These are phyloP conservation scores for Solanum infundibuliforme DNA, from an alignment of 257 asterid genomes.

Conservation along the genomic window DNA sequence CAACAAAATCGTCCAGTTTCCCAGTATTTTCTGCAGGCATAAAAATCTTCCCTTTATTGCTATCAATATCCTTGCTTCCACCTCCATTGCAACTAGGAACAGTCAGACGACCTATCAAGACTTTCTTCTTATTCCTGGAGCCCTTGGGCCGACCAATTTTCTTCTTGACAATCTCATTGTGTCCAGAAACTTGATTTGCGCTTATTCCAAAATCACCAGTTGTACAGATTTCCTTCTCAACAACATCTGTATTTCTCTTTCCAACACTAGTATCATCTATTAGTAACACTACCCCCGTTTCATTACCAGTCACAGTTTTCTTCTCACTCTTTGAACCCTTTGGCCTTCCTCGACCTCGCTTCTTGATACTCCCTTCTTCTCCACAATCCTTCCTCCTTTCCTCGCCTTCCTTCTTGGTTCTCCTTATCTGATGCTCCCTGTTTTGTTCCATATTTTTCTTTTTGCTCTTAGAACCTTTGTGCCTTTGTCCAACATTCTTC, in stretches of 20 bases:
- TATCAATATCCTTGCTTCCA: background rate
- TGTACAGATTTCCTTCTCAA: background rate
- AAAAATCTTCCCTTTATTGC: background rate
- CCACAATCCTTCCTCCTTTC: background rate
- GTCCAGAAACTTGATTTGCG: background rate
- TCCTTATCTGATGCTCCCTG: background rate
- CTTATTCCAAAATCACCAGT: background rate
- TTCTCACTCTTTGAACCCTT: slow-evolving; percentile 9
- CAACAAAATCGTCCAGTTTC: background rate
- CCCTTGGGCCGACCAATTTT: slow-evolving; percentile 4
- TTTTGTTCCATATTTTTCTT: background rate
- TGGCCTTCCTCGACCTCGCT: background rate
- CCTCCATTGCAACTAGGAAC: background rate
- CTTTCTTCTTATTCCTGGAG: slow-evolving; percentile 8
- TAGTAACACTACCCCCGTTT: background rate
- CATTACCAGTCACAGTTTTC: background rate
- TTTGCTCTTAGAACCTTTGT: slow-evolving; percentile 5
- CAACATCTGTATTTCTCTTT: background rate
- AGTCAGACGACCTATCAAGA: background rate
- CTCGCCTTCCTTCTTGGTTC: background rate
- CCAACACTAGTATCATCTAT: background rate
- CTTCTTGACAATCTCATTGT: slow-evolving; percentile 1
- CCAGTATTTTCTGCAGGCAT: background rate
- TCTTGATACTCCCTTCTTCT: background rate
- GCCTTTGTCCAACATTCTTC: slow-evolving; percentile 3